A percentile compares a stretch with the other conserved stretches of the same genome.
phyloP scores from a whole-genome alignment of 106 monocot species.

The Dendrobium catenatum region DNA sequence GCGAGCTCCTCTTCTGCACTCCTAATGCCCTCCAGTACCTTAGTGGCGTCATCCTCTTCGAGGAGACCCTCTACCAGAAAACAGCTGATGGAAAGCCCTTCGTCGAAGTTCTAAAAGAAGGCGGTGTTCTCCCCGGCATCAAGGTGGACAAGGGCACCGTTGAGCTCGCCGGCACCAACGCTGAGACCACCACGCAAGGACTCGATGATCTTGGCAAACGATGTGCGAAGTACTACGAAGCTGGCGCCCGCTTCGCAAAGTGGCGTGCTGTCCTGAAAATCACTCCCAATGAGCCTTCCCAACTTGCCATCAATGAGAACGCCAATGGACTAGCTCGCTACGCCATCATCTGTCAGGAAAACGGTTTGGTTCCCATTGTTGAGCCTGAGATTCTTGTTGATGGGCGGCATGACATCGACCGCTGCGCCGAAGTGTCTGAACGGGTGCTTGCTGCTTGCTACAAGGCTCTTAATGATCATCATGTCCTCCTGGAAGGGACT shows the following conservation, averaged over 20 bases:
- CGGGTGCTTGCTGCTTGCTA: constrained; percentile 44
- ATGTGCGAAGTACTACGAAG: constrained; percentile 47
- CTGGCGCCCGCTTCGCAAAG: constrained; percentile 50
- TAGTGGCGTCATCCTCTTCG: constrained; percentile 39
- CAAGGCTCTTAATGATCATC: constrained; percentile 40
- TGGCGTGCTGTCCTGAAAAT: constrained; percentile 52
- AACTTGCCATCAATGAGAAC: constrained; percentile 37
- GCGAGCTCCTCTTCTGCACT: constrained; percentile 46
- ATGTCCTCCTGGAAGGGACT: constrained; percentile 38
- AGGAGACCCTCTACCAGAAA: constrained; percentile 47
- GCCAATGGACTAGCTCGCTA: constrained; percentile 41
- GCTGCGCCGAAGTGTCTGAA: constrained; percentile 37
- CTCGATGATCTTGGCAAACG: constrained; percentile 50
- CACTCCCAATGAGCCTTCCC: constrained; percentile 32
- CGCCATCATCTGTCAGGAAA: constrained; percentile 49
- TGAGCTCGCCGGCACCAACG: constrained; percentile 37
- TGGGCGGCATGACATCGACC: constrained; percentile 39
- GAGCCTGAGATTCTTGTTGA: constrained; percentile 51
- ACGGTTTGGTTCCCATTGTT: constrained; percentile 43
- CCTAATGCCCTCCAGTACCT: constrained; percentile 40
- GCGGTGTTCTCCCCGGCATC: constrained; percentile 46
- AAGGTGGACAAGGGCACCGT: constrained; percentile 53
- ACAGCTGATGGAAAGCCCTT: constrained; percentile 37
- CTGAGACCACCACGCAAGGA: constrained; percentile 48
- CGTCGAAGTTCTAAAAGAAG: constrained; percentile 44